Conservation (phyloP, 1,139 yeast genomes). For the Komagataea norvegica region DNA sequence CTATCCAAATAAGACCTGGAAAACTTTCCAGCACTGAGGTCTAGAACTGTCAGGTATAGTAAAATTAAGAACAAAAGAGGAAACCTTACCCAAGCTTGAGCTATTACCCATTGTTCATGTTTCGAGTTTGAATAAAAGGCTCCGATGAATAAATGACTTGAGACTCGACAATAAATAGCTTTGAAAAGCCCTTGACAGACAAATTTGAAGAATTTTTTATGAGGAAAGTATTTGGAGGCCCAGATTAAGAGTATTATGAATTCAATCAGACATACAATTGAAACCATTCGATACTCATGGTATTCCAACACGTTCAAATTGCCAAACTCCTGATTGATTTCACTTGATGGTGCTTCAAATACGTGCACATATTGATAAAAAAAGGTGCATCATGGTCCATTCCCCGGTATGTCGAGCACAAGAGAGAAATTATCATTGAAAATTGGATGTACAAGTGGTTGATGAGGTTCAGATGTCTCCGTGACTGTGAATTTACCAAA, state of each 20-base stretch:
- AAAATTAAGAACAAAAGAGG: too few species aligned
- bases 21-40: too few species aligned
- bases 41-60: too few species aligned
- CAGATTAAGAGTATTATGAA: not conserved
- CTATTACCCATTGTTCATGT: too few species aligned
- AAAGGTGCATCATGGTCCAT: conserved; percentile 10
- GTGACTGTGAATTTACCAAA: conserved; percentile 6
- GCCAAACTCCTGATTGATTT: conserved; percentile 6
- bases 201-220: not conserved
- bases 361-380: conserved; percentile 11
- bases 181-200: not conserved
- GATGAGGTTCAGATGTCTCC: not conserved
- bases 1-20: too few species aligned
- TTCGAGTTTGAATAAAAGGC: too few species aligned
- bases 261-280: not conserved
- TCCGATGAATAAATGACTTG: too few species aligned
- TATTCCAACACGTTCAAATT: conserved; percentile 3
- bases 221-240: not conserved
- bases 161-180: too few species aligned
- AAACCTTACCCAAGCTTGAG: too few species aligned
- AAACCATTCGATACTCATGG: not conserved
- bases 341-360: not conserved
- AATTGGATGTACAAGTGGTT: not conserved
- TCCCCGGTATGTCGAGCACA: not conserved
- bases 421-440: not conserved